Conservation (phyloP, 805 yeast genomes). For the Kazachstania bromeliacearum region DNA sequence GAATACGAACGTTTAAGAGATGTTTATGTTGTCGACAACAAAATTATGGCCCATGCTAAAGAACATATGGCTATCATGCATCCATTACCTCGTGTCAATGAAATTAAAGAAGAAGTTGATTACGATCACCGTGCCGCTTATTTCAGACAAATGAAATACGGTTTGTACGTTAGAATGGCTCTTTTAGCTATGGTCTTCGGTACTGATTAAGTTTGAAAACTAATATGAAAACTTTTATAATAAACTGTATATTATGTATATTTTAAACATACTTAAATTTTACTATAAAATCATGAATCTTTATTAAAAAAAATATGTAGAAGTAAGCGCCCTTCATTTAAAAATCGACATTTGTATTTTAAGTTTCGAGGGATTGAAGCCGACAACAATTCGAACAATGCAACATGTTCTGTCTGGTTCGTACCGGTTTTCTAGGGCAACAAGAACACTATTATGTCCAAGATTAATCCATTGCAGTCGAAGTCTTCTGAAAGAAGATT, state of each 20-base stretch:
- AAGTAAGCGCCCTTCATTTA: no score
- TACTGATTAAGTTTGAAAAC: slow-evolving; percentile 60
- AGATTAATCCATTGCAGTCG: no score
- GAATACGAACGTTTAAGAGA: slow-evolving; percentile 87
- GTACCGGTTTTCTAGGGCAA: no score
- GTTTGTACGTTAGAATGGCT: slow-evolving; percentile 97
- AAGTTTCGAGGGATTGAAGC: no score
- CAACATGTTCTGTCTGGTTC: no score
- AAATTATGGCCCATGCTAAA: slow-evolving; percentile 82
- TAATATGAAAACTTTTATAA: neutral
- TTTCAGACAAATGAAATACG: slow-evolving; percentile 99
- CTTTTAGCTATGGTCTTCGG: slow-evolving; percentile 96
- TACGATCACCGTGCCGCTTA: slow-evolving; percentile 99
- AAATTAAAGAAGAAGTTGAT: slow-evolving; percentile 96
- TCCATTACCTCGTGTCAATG: slow-evolving; percentile 95
- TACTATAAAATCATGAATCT: neutral
- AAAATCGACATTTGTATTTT: no score
- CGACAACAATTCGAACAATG: no score
- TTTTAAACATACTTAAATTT: neutral
- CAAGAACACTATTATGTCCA: no score
- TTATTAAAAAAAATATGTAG: no score
- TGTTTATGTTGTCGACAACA: slow-evolving; percentile 85
- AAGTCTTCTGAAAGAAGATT: no score
- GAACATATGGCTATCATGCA: slow-evolving; percentile 99
- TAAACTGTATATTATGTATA: slow-evolving; percentile 3